Conservation (phyloP, 2,329 filamentous ascomycete species). For the Colletotrichum zoysiae region DNA sequence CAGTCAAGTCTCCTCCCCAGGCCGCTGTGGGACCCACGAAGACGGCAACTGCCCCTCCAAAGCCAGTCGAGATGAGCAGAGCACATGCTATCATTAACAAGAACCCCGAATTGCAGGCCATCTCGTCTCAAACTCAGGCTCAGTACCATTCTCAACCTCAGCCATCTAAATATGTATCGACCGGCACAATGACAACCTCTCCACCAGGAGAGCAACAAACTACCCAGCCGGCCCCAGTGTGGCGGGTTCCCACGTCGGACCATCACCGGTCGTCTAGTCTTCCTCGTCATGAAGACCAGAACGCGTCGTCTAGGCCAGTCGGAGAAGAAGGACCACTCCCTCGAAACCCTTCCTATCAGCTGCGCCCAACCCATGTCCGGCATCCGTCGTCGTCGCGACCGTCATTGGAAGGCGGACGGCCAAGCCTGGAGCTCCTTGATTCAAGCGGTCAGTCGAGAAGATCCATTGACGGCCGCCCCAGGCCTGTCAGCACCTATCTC, state of each 20-base stretch:
- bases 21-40: slow-evolving; percentile 49
- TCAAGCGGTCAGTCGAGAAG: slow-evolving; percentile 59
- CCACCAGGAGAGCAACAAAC: slow-evolving; percentile 64
- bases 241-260: slow-evolving; percentile 44
- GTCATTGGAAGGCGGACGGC: slow-evolving; percentile 79
- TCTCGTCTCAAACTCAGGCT: slow-evolving; percentile 59
- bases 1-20: slow-evolving; percentile 26
- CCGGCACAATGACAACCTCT: slow-evolving; percentile 84
- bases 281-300: slow-evolving; percentile 45
- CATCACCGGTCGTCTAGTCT: slow-evolving; percentile 48
- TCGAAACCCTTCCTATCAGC: slow-evolving; percentile 46
- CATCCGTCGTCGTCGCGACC: slow-evolving; percentile 69
- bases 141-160: slow-evolving; percentile 44
- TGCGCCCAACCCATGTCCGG: slow-evolving; percentile 48
- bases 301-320: neutral
- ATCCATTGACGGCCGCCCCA: slow-evolving; percentile 69
- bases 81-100: slow-evolving; percentile 74
- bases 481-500: slow-evolving; percentile 86
- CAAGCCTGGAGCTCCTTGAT: slow-evolving; percentile 72
- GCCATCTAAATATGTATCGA: slow-evolving; percentile 60
- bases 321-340: slow-evolving; percentile 44
- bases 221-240: slow-evolving; percentile 50
- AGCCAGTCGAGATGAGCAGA: slow-evolving; percentile 64
- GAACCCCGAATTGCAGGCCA: slow-evolving; percentile 71
- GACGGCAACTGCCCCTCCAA: slow-evolving; percentile 55